phyloP scores from a whole-genome alignment of 305 asterid genomes.

The Ilex paraguariensis region DNA sequence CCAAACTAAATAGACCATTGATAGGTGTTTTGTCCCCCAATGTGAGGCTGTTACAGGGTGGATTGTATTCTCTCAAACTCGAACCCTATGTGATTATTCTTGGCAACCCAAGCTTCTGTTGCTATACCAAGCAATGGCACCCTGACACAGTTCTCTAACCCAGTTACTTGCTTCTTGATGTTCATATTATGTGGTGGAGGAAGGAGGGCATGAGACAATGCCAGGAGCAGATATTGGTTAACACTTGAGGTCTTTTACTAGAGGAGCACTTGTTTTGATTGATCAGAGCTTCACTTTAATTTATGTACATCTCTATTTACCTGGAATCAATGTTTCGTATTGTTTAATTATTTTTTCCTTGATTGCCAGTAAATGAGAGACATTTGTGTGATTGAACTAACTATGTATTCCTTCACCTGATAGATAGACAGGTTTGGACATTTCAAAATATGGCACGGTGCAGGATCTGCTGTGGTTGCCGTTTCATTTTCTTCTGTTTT shows the following conservation, averaged over 20 bases:
- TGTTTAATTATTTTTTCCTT: neutral
- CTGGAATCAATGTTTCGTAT: neutral
- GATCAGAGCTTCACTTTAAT: neutral
- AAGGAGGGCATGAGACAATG: neutral
- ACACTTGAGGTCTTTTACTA: neutral
- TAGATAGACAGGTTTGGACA: slow-evolving; percentile 87
- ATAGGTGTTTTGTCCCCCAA: too few species aligned
- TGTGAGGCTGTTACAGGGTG: too few species aligned
- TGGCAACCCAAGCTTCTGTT: too few species aligned
- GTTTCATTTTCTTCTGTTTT: slow-evolving; percentile 84
- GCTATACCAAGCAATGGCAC: too few species aligned
- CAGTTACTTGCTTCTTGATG: neutral
- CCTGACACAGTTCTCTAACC: neutral
- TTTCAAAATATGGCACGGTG: slow-evolving; percentile 82
- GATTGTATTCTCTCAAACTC: too few species aligned
- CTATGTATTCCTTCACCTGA: slow-evolving; percentile 12
- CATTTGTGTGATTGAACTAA: slow-evolving; percentile 1
- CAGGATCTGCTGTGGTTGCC: slow-evolving; percentile 75
- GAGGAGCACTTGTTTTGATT: neutral
- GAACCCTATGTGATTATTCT: too few species aligned
- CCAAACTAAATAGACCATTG: too few species aligned
- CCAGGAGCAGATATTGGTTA: neutral
- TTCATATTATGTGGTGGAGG: neutral
- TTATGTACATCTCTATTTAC: neutral
- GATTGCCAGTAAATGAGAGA: neutral